phyloP scores from a whole-genome alignment of 2,329 filamentous ascomycete species.

The Ceratocystiopsis brevicomis region DNA sequence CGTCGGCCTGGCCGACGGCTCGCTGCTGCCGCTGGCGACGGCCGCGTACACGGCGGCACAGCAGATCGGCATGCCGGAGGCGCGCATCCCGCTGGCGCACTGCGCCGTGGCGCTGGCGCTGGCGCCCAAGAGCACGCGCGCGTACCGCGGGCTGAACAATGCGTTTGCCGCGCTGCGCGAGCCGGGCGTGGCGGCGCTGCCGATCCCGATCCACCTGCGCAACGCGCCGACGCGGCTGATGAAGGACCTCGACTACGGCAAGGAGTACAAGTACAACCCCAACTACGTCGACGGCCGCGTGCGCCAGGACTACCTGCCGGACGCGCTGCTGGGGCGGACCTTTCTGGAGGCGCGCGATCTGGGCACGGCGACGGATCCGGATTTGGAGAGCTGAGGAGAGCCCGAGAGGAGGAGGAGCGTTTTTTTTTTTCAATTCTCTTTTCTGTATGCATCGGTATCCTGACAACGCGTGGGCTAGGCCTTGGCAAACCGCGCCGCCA shows the following conservation, averaged over 20 bases:
- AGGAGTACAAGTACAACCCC: slow-evolving; percentile 92
- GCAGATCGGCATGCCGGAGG: slow-evolving; percentile 90
- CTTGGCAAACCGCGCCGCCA: slow-evolving; percentile 48
- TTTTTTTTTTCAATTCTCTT: too few relatives aligned
- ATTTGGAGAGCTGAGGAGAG: slow-evolving; percentile 30
- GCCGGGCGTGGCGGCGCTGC: slow-evolving; percentile 62
- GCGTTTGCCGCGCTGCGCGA: slow-evolving; percentile 63
- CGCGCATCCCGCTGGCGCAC: slow-evolving; percentile 79
- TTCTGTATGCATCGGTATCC: too few relatives aligned
- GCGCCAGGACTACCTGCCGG: slow-evolving; percentile 77
- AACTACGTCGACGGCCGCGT: slow-evolving; percentile 71
- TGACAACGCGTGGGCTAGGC: slow-evolving; percentile 1
- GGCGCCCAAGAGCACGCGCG: slow-evolving; percentile 70
- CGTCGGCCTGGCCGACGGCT: slow-evolving; percentile 74
- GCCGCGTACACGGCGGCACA: slow-evolving; percentile 74
- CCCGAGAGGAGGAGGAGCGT: too few relatives aligned
- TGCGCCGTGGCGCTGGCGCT: slow-evolving; percentile 62
- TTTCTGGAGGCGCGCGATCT: slow-evolving; percentile 72
- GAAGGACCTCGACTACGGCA: slow-evolving; percentile 80
- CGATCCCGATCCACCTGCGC: slow-evolving; percentile 70
- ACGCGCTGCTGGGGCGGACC: slow-evolving; percentile 44
- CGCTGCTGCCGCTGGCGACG: slow-evolving; percentile 65
- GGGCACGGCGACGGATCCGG: slow-evolving; percentile 58
- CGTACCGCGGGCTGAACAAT: slow-evolving; percentile 66
- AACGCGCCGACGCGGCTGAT: slow-evolving; percentile 87